These are phyloP conservation scores for Zygoascus bituminiphila DNA, from an alignment of 805 yeast species.

Conservation along the genomic window DNA sequence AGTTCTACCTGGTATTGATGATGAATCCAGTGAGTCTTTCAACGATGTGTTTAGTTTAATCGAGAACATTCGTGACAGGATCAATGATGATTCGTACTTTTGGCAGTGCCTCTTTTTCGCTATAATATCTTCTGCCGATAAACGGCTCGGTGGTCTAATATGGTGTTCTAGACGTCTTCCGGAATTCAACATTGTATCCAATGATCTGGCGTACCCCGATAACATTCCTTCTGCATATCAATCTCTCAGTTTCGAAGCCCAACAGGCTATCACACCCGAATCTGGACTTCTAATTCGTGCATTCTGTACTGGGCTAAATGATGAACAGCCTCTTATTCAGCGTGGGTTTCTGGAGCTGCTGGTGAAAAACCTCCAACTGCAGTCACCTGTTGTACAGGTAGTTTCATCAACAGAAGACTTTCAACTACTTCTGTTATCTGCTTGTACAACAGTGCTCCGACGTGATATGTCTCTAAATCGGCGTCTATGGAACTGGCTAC, in stretches of 20 bases:
- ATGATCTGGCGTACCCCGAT: neutral
- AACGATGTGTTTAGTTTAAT: slow-evolving; percentile 50
- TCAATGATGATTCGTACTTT: slow-evolving; percentile 64
- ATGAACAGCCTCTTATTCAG: slow-evolving; percentile 62
- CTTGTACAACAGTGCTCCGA: slow-evolving; percentile 60
- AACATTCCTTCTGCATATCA: slow-evolving; percentile 8
- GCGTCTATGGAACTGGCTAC: slow-evolving; percentile 86
- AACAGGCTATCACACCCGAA: slow-evolving; percentile 60
- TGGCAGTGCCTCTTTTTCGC: slow-evolving; percentile 79
- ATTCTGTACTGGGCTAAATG: slow-evolving; percentile 58
- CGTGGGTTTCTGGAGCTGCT: slow-evolving; percentile 84
- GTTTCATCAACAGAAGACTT: slow-evolving; percentile 46
- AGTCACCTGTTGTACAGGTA: slow-evolving; percentile 46
- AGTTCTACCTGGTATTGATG: slow-evolving; percentile 83
- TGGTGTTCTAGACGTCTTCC: slow-evolving; percentile 70
- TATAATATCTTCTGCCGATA: slow-evolving; percentile 69
- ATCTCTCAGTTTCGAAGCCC: slow-evolving; percentile 43
- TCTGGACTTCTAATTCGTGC: slow-evolving; percentile 74
- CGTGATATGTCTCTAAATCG: slow-evolving; percentile 93
- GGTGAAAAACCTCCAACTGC: slow-evolving; percentile 56
- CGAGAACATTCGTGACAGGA: slow-evolving; percentile 46
- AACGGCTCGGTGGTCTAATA: slow-evolving; percentile 72
- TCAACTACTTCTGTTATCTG: slow-evolving; percentile 49
- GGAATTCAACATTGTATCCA: slow-evolving; percentile 29
- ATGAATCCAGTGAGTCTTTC: slow-evolving; percentile 81